Evolutionary conservation across 805 yeast genomes (phyloP).

Genomic region (Scheffersomyces ergatensis): DNA sequence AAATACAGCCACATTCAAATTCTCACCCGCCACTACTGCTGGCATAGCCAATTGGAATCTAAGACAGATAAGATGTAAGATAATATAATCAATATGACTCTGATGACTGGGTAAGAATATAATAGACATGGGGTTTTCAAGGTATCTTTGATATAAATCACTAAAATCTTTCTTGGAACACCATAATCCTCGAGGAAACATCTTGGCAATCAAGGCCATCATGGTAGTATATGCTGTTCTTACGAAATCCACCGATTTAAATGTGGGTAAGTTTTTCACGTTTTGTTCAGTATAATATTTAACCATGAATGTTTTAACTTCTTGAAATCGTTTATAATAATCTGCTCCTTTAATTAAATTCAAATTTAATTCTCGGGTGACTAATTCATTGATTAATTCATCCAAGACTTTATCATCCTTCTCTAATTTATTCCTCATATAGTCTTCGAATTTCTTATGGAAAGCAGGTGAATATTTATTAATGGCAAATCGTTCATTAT

Average conservation of each 20-base stretch:
- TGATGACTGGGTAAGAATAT: conserved; percentile 60
- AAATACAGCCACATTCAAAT: conserved; percentile 56
- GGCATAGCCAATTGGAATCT: conserved; percentile 55
- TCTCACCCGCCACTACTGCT: conserved; percentile 64
- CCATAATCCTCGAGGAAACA: conserved; percentile 46
- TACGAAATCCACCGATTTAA: conserved; percentile 21
- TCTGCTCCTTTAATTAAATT: conserved; percentile 33
- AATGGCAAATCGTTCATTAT: conserved; percentile 32
- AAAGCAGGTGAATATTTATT: conserved; percentile 29
- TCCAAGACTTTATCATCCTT: conserved; percentile 31
- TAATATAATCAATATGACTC: conserved; percentile 60
- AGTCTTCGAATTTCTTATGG: conserved; percentile 20
- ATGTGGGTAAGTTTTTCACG: conserved; percentile 34
- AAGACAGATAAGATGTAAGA: conserved; percentile 53
- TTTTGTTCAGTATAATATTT: conserved; percentile 34
- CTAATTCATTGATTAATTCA: conserved; percentile 30
- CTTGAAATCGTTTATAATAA: conserved; percentile 27
- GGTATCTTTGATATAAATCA: conserved; percentile 25
- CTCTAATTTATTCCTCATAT: conserved; percentile 32
- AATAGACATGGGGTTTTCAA: conserved; percentile 41
- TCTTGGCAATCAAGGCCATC: conserved; percentile 26
- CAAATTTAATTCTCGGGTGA: conserved; percentile 36
- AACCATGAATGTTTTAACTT: conserved; percentile 39
- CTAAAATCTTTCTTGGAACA: conserved; percentile 28
- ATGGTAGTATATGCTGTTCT: conserved; percentile 37